Evolutionary conservation across 2,329 filamentous ascomycete species (phyloP), one percentile per base, ranked within the genome.

Genomic region (Podosphaera xanthii): DNA sequence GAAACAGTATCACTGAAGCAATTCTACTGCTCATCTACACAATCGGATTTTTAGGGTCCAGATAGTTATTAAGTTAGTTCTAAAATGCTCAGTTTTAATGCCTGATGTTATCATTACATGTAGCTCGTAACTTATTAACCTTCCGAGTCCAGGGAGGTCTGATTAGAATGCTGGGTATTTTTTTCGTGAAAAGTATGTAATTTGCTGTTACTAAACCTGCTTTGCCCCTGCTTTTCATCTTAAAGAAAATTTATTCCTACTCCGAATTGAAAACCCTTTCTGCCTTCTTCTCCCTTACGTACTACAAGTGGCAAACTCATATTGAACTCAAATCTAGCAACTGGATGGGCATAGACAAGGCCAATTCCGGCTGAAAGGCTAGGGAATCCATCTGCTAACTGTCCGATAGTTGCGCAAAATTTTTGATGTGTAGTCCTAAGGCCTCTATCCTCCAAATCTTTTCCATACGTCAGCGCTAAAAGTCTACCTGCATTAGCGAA

Each of bases 231-330:
- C 33, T n/a, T 42, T 42, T 8, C 14, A 31, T 3, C 40, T 59
- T 55, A 97, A 77, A 97, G 73, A 70, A 98, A 96, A 73, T 87
- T 94, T 68, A 98, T 89, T 57, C 92, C 92, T 48, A 98, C 87
- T n/a, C 92, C 92, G 66, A 98, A 83, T 70, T 92, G 89, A 63
- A 98, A 69, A 0, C 92, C 92, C 73, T 98, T 98, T 59, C 91
- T 81, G 14, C 82, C 84, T 65, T 92, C 84, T 72, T 98, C 92
- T 42, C 88, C 89, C 63, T 79, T 83, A 60, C 92, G 79, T 67
- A 88, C 71, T 22, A 91, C 83, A 61, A 98, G 70, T 0, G 92
- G 92, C 64, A 98, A 71, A 66, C 86, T 89, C 70, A 98, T 95
- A 72, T 98, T 98, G 65, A 98, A 75, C 74, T 98, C 92, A 63